Evolutionary conservation across 345 rosid species (phyloP).

Genomic region (Abelmoschus esculentus): DNA sequence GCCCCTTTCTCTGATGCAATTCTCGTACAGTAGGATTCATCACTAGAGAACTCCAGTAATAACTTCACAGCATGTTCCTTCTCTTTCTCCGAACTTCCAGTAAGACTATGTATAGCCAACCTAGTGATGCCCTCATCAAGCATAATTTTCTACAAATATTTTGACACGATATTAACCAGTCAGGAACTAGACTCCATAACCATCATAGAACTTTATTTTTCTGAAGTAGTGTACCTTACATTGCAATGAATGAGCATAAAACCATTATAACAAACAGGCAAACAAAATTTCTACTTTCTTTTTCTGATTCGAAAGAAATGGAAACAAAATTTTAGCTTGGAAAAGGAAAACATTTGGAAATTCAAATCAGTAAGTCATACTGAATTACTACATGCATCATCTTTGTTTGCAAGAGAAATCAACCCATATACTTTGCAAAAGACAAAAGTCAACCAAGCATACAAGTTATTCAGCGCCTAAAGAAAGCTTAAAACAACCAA

Average conservation of each 20-base stretch:
- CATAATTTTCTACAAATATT: slow-evolving; percentile 27
- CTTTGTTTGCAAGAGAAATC: neutral
- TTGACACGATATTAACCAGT: slow-evolving; percentile 3
- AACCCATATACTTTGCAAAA: neutral
- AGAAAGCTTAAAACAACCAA: neutral
- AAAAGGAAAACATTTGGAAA: neutral
- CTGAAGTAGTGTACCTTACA: neutral
- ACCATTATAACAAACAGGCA: neutral
- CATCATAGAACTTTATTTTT: too few species aligned
- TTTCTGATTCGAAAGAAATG: neutral
- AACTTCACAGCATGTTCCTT: slow-evolving; percentile 34
- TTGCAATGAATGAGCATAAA: neutral
- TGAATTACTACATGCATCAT: neutral
- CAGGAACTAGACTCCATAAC: neutral
- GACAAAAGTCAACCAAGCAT: neutral
- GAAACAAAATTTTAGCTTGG: neutral
- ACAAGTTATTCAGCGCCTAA: neutral
- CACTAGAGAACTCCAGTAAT: slow-evolving; percentile 27
- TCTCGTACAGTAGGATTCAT: slow-evolving; percentile 29
- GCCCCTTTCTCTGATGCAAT: slow-evolving; percentile 40
- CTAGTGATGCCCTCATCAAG: slow-evolving; percentile 40
- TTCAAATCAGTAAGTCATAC: neutral
- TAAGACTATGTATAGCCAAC: slow-evolving; percentile 32
- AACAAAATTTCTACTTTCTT: neutral
- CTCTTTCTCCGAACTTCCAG: slow-evolving; percentile 37